Base-by-base conservation (phyloP, 2,329 filamentous ascomycete genomes). In the Pseudogymnoascus sp. region DNA sequence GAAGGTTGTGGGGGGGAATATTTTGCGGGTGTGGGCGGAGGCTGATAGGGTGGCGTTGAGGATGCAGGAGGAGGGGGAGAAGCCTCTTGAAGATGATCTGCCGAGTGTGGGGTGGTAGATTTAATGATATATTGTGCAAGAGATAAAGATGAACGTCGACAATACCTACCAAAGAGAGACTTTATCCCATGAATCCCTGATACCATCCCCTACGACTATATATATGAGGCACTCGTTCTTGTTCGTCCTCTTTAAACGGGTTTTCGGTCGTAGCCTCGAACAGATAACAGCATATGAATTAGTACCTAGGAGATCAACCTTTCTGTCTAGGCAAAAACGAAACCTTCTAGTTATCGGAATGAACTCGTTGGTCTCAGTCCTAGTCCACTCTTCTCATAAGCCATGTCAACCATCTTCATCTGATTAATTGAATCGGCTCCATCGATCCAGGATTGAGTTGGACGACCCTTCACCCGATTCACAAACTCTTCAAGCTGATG, bases 21-120 rank as follows among this genome's bases (percentile, higher is more conserved):
- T 96, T 2, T 75, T 97, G 64, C 84, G 93, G 19, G 92, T 97
- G 5, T 96, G 92, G 93, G 82, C 78, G 63, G 87, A 89, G 28
- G 90, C 88, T 1, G 93, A 97, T 67, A 78, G 76, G 23, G 86
- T 96, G 40, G 88, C 90, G 5, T 78, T 78, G 47, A 77, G 82
- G 73, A 73, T 96, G 77, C 87, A 91, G 75, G 75, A 76, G 2
- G 77, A 77, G 1, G 84, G 85, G 0, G 80, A 72, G 17, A 67
- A 70, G 63, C 77, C 78, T 9, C 71, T 75, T 5, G 80, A 83
- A 69, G 85, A 87, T 71, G 78, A 84, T 33, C 67, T 82, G 38
- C 67, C 72, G 1, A 42, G 31, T 26, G 19, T 59, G 28, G 42
- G 10, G 42, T 23, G 21, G 35, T 61, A 28, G 42, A 33, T 19